Evolutionary conservation across 371 early-diverging fungal genomes (phyloP), one percentile per base, ranked within the genome.

Genomic region (Apophysomyces sp.): DNA sequence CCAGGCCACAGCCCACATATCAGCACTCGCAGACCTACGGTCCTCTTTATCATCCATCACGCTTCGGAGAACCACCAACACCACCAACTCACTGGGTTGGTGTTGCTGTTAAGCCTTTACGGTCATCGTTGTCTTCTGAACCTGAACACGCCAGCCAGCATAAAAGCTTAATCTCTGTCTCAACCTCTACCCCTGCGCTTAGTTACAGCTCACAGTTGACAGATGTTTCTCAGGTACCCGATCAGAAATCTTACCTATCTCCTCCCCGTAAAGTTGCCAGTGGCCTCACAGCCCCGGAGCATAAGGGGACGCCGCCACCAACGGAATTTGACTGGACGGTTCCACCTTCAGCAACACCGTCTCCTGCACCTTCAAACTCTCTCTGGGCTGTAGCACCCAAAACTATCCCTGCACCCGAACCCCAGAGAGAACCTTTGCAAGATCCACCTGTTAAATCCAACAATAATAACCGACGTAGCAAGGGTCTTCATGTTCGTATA

Each of bases 371-470:
- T 7, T 37, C 64, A n/a, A 24, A 28, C 44, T 59, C 64, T 28
- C n/a, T 58, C n/a, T 64, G 64, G 64, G 64, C 64, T n/a, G 71
- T 71, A 4, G 66, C 63, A 29, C 71, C 71, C 11, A 44, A 44
- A 44, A 3, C n/a, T 21, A 21, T 4, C 24, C 13, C 41, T 1
- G 24, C n/a, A 21, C 6, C 49, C 21, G 21, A n/a, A 21, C 21
- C 26, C 0, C 18, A 44, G 21, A 21, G 21, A 21, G 4, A 21
- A 9, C 4, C 21, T 3, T 21, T 21, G 21, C 49, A 44, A 21
- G 9, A 8, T 11, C n/a, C 11, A 21, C 9, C 49, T n/a, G 21
- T 5, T 21, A 21, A 44, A 16, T 18, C 18, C 11, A 44, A 21
- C 8, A n/a, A 21, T 4, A 44, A 44, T 16, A 44, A 44, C 11